Conservation (phyloP, 768 basidiomycete species). For the Lactarius hengduanensis region DNA sequence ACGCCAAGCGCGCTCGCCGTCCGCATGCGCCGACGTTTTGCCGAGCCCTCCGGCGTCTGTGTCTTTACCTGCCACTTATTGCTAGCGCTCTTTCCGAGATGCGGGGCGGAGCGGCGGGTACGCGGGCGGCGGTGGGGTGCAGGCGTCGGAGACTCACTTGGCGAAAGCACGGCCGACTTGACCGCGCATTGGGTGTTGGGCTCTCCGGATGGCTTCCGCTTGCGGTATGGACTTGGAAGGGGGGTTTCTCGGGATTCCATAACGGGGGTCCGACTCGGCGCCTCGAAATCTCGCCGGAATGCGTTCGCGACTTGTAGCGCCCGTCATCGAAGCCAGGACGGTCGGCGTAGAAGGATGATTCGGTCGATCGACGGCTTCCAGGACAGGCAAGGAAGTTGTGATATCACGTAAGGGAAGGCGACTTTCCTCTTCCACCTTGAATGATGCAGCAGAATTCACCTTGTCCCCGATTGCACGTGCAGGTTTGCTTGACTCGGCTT, state of each 20-base stretch:
- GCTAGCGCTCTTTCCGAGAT: constrained; percentile 12
- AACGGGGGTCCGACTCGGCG: not conserved
- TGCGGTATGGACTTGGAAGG: not conserved
- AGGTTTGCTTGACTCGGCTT: not conserved
- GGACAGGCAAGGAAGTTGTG: not conserved
- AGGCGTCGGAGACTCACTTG: not conserved
- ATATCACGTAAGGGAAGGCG: constrained; percentile 14
- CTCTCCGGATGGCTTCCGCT: constrained; percentile 12
- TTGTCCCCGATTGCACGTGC: not conserved
- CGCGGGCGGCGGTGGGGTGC: constrained; percentile 7
- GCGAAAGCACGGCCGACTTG: not conserved
- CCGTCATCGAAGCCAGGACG: not conserved
- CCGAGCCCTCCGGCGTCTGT: constrained; percentile 12
- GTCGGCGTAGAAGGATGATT: not conserved
- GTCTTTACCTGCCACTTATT: not conserved
- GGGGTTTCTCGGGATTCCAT: not conserved
- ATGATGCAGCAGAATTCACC: not conserved
- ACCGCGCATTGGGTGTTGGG: not conserved
- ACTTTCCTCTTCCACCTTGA: not conserved
- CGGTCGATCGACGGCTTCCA: not conserved
- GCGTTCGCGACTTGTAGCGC: not conserved
- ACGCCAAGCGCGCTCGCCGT: constrained; percentile 21
- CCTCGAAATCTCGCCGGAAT: not conserved
- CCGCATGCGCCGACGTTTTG: constrained; percentile 23
- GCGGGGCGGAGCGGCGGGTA: constrained; percentile 19